Conservation (phyloP, 768 basidiomycete genomes). For the Boletus barrowsii region DNA sequence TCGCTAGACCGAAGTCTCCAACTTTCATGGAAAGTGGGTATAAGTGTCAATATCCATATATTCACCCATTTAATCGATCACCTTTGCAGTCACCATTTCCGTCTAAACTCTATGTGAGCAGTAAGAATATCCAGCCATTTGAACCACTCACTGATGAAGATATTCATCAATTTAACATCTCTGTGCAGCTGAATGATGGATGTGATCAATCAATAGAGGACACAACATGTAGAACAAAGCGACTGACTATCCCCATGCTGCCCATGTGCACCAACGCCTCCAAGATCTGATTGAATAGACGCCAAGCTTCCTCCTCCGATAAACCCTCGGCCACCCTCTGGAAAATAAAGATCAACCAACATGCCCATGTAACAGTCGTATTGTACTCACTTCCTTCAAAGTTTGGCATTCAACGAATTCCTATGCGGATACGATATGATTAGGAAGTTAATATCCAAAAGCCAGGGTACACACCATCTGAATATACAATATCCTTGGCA, state of each 20-base stretch:
- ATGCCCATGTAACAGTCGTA: background rate
- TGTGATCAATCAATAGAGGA: constrained; percentile 9
- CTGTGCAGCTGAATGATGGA: constrained; percentile 58
- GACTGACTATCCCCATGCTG: constrained; percentile 74
- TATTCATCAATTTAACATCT: constrained; percentile 91
- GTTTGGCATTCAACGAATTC: constrained; percentile 93
- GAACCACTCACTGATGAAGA: constrained; percentile 73
- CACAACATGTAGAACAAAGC: background rate
- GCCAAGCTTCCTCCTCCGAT: constrained; percentile 83
- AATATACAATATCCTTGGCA: constrained; percentile 75
- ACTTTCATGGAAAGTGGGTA: constrained; percentile 40
- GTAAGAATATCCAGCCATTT: background rate
- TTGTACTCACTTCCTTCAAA: constrained; percentile 61
- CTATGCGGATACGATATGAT: constrained; percentile 33
- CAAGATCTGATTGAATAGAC: constrained; percentile 83
- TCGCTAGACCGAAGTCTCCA: constrained; percentile 92
- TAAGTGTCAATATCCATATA: background rate
- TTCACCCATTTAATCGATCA: constrained; percentile 16
- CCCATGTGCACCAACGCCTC: constrained; percentile 92
- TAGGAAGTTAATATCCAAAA: background rate
- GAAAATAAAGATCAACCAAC: background rate
- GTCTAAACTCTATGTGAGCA: constrained; percentile 41
- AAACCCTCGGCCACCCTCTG: constrained; percentile 79
- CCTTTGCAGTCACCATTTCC: constrained; percentile 84
- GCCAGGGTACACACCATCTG: constrained; percentile 68